A percentile compares a stretch with the other conserved stretches of the same genome.
Conservation (phyloP, 495 filamentous ascomycete species). For the Aspergillus taichungensis region DNA sequence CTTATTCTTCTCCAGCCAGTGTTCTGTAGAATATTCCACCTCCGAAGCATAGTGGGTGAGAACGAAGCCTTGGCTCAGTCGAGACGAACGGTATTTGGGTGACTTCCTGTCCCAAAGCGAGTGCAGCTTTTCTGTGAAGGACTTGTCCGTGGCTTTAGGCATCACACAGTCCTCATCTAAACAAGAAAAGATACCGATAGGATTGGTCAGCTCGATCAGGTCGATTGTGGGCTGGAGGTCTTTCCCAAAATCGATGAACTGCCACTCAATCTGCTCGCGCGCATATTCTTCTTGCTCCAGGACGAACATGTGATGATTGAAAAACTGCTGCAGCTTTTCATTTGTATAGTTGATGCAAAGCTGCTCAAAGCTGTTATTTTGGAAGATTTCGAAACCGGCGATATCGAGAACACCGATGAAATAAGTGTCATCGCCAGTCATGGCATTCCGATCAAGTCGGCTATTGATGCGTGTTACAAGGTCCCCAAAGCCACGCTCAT, state of each 20-base stretch:
- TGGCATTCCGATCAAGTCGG: conserved; percentile 72
- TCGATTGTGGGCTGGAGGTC: conserved; percentile 98
- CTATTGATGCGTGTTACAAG: conserved; percentile 86
- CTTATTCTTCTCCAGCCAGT: conserved; percentile 99
- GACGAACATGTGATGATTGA: conserved; percentile 99
- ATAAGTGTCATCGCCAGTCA: conserved; percentile 73
- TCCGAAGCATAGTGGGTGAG: conserved; percentile 98
- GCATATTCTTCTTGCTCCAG: conserved; percentile 98
- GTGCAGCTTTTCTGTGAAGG: conserved; percentile 95
- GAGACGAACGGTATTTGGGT: conserved; percentile 80
- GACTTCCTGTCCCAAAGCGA: conserved; percentile 94
- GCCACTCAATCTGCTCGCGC: conserved; percentile 97
- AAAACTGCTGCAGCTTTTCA: conserved; percentile 98
- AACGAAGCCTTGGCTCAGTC: conserved; percentile 86
- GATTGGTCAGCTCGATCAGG: conserved; percentile 89
- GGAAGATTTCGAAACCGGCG: conserved; percentile 98
- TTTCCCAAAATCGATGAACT: conserved; percentile 98
- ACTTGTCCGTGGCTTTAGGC: conserved; percentile 96
- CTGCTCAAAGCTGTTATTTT: conserved; percentile 97
- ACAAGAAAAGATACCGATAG: conserved; percentile 98
- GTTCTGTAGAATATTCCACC: conserved; percentile 91
- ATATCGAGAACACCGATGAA: conserved; percentile 99
- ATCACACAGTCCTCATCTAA: conserved; percentile 98
- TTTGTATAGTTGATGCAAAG: conserved; percentile 99
- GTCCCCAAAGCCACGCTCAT: conserved; percentile 90